Conservation (phyloP, 129 eudicot species). For the Flaveria sonorensis region DNA sequence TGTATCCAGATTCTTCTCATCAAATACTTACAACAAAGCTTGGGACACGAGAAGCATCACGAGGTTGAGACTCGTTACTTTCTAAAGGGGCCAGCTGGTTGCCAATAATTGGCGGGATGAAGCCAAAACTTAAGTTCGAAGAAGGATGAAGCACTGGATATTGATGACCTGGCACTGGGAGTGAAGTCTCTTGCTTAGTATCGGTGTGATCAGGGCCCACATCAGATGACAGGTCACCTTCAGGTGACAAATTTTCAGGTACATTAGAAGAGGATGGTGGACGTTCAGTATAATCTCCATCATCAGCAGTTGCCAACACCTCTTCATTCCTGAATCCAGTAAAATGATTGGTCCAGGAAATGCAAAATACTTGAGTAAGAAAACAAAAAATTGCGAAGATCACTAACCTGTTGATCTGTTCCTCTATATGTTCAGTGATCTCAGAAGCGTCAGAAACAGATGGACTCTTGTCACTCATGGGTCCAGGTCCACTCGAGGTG, state of each 20-base stretch:
- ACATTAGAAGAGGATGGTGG: conserved; percentile 50
- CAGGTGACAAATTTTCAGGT: conserved; percentile 48
- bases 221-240: conserved; percentile 53
- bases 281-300: conserved; percentile 42
- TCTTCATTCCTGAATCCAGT: conserved; percentile 54
- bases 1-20: not conserved
- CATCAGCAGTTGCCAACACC: conserved; percentile 39
- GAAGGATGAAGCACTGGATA: conserved; percentile 54
- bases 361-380: conserved; percentile 9
- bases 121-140: conserved; percentile 55
- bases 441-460: conserved; percentile 56
- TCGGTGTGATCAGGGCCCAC: conserved; percentile 46
- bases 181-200: conserved; percentile 52
- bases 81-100: conserved; percentile 61
- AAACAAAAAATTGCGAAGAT: not conserved
- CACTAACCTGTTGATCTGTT: conserved; percentile 50
- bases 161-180: conserved; percentile 49
- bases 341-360: conserved; percentile 9
- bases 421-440: conserved; percentile 48
- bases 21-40: conserved; percentile 72
- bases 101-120: conserved; percentile 61
- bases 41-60: conserved; percentile 67
- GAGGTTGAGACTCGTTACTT: conserved; percentile 59
- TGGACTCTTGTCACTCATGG: conserved; percentile 39
- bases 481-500: conserved; percentile 34